Percentiles rank a stretch among this genome's conserved stretches.
Evolutionary conservation across 768 basidiomycete species (phyloP).

Genomic region (Pholiota microspora): DNA sequence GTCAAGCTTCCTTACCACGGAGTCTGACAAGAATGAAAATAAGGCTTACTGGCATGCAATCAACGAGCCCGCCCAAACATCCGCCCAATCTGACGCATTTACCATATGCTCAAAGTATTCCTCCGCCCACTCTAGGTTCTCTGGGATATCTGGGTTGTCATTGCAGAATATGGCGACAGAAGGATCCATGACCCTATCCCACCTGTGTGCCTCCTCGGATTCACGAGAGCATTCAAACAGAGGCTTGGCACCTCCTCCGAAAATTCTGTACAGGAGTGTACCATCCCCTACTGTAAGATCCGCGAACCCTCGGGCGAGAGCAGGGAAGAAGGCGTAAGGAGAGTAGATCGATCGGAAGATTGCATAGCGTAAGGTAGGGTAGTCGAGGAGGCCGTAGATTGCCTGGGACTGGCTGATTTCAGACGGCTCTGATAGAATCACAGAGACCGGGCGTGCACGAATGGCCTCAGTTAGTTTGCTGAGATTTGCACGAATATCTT

Average conservation of each 20-base stretch:
- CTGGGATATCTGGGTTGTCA: constrained; percentile 36
- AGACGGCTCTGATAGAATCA: constrained; percentile 7
- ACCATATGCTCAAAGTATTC: constrained; percentile 31
- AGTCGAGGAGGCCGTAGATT: constrained; percentile 38
- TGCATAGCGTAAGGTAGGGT: constrained; percentile 22
- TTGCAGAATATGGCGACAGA: constrained; percentile 31
- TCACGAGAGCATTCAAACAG: constrained; percentile 31
- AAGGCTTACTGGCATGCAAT: constrained; percentile 27
- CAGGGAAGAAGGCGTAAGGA: constrained; percentile 31
- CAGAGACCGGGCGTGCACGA: constrained; percentile 30
- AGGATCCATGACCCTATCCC: constrained; percentile 23
- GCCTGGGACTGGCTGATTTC: constrained; percentile 11
- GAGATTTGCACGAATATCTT: constrained; percentile 32
- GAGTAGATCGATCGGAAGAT: constrained; percentile 34
- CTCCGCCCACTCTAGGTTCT: constrained; percentile 28
- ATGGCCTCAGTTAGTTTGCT: constrained; percentile 31
- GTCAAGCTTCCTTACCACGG: neutral
- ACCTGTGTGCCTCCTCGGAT: constrained; percentile 1
- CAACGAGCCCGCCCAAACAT: constrained; percentile 28
- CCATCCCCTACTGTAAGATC: constrained; percentile 32
- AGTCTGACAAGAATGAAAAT: neutral
- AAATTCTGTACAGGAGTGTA: constrained; percentile 21
- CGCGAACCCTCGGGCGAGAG: constrained; percentile 33
- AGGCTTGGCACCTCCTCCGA: constrained; percentile 1
- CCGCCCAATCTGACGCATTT: constrained; percentile 28